A percentile compares a stretch with the other conserved stretches of the same genome.
These are phyloP conservation scores for Alnus rubra DNA, from an alignment of 306 rosid species.

Conservation along the genomic window DNA sequence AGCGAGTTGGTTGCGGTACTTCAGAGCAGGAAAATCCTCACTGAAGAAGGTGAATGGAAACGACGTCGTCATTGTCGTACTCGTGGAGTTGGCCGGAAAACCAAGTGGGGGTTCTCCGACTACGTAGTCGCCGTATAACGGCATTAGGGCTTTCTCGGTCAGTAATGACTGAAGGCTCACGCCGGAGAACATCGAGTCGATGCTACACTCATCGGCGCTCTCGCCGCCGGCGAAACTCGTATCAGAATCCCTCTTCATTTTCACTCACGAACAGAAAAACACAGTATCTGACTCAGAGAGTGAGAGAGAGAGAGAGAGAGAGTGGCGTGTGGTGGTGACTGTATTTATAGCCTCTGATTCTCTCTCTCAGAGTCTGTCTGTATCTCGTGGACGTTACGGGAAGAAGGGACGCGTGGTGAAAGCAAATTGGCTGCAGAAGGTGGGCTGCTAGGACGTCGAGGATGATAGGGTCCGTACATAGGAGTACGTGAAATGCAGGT, in stretches of 20 bases:
- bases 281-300: not conserved
- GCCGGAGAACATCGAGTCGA: conserved; percentile 53
- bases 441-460: conserved; percentile 30
- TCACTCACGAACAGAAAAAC: not conserved
- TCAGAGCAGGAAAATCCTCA: conserved; percentile 15
- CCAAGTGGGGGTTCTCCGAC: not conserved
- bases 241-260: conserved; percentile 24
- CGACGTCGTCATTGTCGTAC: not conserved
- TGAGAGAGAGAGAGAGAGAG: not conserved
- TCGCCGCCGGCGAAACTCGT: conserved; percentile 7
- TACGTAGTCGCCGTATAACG: not conserved
- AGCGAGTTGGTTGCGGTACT: not conserved
- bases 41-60: conserved; percentile 4
- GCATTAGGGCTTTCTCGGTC: conserved; percentile 21
- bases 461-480: conserved; percentile 42
- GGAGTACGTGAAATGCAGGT: conserved; percentile 15
- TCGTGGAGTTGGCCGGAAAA: not conserved
- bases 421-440: conserved; percentile 2
- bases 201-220: conserved; percentile 19
- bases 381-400: conserved; percentile 3
- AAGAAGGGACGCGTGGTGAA: conserved; percentile 33
- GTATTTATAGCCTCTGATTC: not conserved
- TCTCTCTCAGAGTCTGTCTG: not conserved
- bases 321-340: not conserved
- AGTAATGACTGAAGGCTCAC: conserved; percentile 54